A percentile compares a stretch with the other conserved stretches of the same genome.
phyloP scores from a whole-genome alignment of 2,329 filamentous ascomycete genomes.

The Sarocladiaceae sp. region DNA sequence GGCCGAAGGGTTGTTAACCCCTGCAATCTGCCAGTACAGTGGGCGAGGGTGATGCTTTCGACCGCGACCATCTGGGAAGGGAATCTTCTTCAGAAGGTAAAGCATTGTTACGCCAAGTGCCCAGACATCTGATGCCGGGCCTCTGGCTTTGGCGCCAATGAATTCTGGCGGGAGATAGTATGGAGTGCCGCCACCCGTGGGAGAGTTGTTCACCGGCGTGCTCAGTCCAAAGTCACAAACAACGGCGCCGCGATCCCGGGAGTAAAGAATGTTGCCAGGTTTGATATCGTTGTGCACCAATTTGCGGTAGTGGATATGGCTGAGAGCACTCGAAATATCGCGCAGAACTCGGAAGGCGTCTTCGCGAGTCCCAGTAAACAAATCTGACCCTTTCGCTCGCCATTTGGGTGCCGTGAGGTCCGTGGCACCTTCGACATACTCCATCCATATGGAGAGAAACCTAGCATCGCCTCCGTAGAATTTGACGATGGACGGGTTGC shows the following conservation, averaged over 20 bases:
- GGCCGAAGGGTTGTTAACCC: slow-evolving; percentile 38
- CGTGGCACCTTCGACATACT: slow-evolving; percentile 47
- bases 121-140: slow-evolving; percentile 52
- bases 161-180: slow-evolving; percentile 59
- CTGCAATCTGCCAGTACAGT: slow-evolving; percentile 53
- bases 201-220: slow-evolving; percentile 37
- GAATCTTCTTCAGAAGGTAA: slow-evolving; percentile 49
- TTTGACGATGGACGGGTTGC: slow-evolving; percentile 52
- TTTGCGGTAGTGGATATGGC: slow-evolving; percentile 48
- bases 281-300: slow-evolving; percentile 58
- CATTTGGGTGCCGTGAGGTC: slow-evolving; percentile 47
- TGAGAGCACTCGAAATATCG: slow-evolving; percentile 47
- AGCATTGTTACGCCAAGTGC: slow-evolving; percentile 55
- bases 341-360: slow-evolving; percentile 47
- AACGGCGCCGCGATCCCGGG: slow-evolving; percentile 49
- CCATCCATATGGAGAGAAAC: slow-evolving; percentile 55
- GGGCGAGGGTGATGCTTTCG: slow-evolving; percentile 40
- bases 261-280: slow-evolving; percentile 56
- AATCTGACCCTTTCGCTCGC: slow-evolving; percentile 40
- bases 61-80: slow-evolving; percentile 47
- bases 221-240: slow-evolving; percentile 56
- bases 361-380: slow-evolving; percentile 41
- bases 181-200: slow-evolving; percentile 49
- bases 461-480: slow-evolving; percentile 55
- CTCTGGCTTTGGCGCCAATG: slow-evolving; percentile 47